Conservation (phyloP, 2,329 filamentous ascomycete species). For the Colletotrichum liaoningense region DNA sequence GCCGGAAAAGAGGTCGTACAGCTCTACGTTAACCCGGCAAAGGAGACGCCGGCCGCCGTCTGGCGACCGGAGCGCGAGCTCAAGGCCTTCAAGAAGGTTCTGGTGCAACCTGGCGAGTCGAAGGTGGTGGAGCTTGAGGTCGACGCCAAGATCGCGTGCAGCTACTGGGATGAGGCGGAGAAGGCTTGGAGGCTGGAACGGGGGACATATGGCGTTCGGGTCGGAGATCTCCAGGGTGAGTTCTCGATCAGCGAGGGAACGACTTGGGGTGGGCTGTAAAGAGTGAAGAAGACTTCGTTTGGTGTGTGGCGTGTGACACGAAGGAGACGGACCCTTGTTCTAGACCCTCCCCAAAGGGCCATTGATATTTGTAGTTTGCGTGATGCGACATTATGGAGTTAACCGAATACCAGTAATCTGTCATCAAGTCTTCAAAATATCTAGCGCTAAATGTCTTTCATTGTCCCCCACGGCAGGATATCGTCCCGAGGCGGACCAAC, state of each 20-base stretch:
- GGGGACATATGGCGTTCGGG: slow-evolving; percentile 21
- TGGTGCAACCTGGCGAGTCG: slow-evolving; percentile 3
- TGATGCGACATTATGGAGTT: not conserved
- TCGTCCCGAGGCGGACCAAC: not conserved
- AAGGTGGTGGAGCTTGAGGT: slow-evolving; percentile 17
- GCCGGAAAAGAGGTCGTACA: slow-evolving; percentile 44
- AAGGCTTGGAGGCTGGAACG: slow-evolving; percentile 30
- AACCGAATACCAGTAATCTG: not conserved
- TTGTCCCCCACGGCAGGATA: not conserved
- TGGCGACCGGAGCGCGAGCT: slow-evolving; percentile 36
- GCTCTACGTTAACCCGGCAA: slow-evolving; percentile 42
- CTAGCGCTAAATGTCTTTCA: not conserved
- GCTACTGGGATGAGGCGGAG: slow-evolving; percentile 29
- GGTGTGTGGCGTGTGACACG: not conserved
- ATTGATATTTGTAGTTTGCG: not conserved
- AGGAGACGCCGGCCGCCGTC: not conserved
- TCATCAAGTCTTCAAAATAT: not conserved
- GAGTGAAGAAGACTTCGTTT: not conserved
- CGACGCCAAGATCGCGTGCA: slow-evolving; percentile 26
- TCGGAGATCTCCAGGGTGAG: slow-evolving; percentile 8
- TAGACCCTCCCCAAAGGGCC: not conserved
- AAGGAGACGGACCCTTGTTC: not conserved
- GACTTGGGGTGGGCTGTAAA: slow-evolving; percentile 23
- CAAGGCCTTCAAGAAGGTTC: slow-evolving; percentile 35
- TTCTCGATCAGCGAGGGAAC: slow-evolving; percentile 10